Evolutionary conservation across 805 yeast species (phyloP).

Genomic region (Yarrowia keelungensis): DNA sequence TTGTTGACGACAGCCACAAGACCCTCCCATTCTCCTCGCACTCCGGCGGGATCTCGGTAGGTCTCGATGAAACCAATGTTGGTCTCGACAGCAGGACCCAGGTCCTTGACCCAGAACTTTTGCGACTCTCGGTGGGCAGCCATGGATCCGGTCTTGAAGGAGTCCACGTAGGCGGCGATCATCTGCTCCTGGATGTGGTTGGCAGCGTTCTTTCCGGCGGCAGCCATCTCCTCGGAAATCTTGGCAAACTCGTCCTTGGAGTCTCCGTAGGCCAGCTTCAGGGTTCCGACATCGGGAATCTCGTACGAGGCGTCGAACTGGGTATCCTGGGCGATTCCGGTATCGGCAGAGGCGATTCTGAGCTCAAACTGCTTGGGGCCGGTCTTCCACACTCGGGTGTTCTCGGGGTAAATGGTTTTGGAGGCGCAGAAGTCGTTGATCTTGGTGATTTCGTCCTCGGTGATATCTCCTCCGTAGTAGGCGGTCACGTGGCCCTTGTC

Average conservation of each 20-base stretch:
- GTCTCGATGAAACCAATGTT: slow-evolving; percentile 93
- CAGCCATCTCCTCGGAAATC: slow-evolving; percentile 61
- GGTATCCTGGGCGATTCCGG: slow-evolving; percentile 52
- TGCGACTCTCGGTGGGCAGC: slow-evolving; percentile 86
- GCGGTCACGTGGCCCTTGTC: slow-evolving; percentile 76
- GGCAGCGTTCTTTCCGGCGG: slow-evolving; percentile 70
- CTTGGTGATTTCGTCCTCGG: slow-evolving; percentile 68
- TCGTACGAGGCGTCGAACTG: slow-evolving; percentile 56
- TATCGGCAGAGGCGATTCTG: slow-evolving; percentile 70
- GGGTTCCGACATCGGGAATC: slow-evolving; percentile 53
- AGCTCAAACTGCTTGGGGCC: slow-evolving; percentile 59
- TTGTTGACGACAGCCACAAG: slow-evolving; percentile 88
- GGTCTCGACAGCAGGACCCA: slow-evolving; percentile 78
- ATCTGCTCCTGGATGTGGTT: slow-evolving; percentile 73
- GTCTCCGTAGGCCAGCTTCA: slow-evolving; percentile 76
- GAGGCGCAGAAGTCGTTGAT: slow-evolving; percentile 71
- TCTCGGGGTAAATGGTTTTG: slow-evolving; percentile 74
- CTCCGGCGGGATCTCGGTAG: slow-evolving; percentile 90
- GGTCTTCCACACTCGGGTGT: slow-evolving; percentile 73
- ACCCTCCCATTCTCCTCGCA: slow-evolving; percentile 94
- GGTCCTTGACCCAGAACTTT: slow-evolving; percentile 84
- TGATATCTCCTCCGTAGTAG: slow-evolving; percentile 66
- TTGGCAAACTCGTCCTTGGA: slow-evolving; percentile 68
- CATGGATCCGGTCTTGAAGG: slow-evolving; percentile 83
- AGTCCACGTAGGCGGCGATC: slow-evolving; percentile 68